Evolutionary conservation across 2,329 filamentous ascomycete species (phyloP), one percentile per base, ranked within the genome.

Genomic region (Dactylellina leptospora): DNA sequence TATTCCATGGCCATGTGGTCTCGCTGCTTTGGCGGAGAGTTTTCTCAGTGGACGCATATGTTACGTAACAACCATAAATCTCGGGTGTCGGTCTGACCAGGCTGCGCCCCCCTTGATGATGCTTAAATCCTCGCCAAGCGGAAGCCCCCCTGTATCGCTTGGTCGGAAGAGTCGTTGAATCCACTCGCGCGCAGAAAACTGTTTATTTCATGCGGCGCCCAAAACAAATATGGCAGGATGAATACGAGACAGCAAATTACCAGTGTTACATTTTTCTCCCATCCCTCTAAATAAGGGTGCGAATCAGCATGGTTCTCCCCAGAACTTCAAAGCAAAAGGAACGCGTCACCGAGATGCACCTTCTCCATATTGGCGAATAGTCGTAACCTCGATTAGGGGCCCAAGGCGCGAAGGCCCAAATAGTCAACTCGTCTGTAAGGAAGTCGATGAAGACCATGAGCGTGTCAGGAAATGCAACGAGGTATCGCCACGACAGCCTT

Each of bases 261-360:
- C 16, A 50, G 27, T 36, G 55, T 60, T 50, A 18, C 55, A 60
- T 50, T n/a, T n/a, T n/a, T n/a, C n/a, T n/a, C 18, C 13, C 28
- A 18, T 16, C 4, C n/a, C 6, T 56, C 53, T 45, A 56, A 56
- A 56, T 56, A 56, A 44, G 53, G 51, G 53, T 27, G 6, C n/a
- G 44, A 13, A 9, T 20, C 22, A 13, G 2, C 44, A 48, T 28
- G 13, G 44, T 28, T 9, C 8, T n/a, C 44, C 23, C 20, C n/a
- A 16, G 10, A 25, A 22, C 5, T 9, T 22, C 28, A 23, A 38
- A 10, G n/a, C 20, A 38, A 38, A 23, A 6, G 9, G 30, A 20
- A 33, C 48, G 28, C 48, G 48, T 53, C 28, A 53, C 22, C 28
- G n/a, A 36, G 11, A 53, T n/a, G 4, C 51, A 55, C 33, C 36